These are phyloP conservation scores for Populus davidiana DNA, from an alignment of 345 rosid genomes.

Conservation along the genomic window DNA sequence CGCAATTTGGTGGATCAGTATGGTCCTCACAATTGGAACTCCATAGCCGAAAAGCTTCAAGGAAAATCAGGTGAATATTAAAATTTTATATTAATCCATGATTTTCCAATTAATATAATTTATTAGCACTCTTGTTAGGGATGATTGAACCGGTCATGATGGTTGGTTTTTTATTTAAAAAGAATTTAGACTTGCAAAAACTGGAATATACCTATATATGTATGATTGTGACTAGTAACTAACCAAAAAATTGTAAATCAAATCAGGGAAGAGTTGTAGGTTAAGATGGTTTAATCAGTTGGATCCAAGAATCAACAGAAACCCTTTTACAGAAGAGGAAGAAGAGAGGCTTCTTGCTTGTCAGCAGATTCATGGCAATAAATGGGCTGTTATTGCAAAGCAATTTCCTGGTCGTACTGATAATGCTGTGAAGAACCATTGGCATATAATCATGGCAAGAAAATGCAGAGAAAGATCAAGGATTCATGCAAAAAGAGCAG, in stretches of 20 bases:
- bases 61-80: slow-evolving; percentile 31
- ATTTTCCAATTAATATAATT: not conserved
- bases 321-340: slow-evolving; percentile 88
- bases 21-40: slow-evolving; percentile 44
- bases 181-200: no score
- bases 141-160: not conserved
- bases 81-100: not conserved
- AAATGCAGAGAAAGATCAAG: slow-evolving; percentile 40
- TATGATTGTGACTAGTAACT: slow-evolving; percentile 4
- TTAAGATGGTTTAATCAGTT: slow-evolving; percentile 95
- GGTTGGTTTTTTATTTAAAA: not conserved
- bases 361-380: slow-evolving; percentile 83
- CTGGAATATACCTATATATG: no score
- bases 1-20: slow-evolving; percentile 28
- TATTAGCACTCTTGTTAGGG: not conserved
- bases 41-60: slow-evolving; percentile 36
- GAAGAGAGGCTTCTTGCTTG: slow-evolving; percentile 76
- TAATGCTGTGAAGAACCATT: slow-evolving; percentile 95
- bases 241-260: not conserved
- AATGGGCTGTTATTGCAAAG: slow-evolving; percentile 84
- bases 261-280: slow-evolving; percentile 86
- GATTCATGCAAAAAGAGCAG: slow-evolving; percentile 15
- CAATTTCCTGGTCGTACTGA: slow-evolving; percentile 89
- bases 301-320: slow-evolving; percentile 84
- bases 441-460: slow-evolving; percentile 96